Base-by-base conservation (phyloP, 2,329 filamentous ascomycete genomes). In the Sphaerostilbella broomeana region DNA sequence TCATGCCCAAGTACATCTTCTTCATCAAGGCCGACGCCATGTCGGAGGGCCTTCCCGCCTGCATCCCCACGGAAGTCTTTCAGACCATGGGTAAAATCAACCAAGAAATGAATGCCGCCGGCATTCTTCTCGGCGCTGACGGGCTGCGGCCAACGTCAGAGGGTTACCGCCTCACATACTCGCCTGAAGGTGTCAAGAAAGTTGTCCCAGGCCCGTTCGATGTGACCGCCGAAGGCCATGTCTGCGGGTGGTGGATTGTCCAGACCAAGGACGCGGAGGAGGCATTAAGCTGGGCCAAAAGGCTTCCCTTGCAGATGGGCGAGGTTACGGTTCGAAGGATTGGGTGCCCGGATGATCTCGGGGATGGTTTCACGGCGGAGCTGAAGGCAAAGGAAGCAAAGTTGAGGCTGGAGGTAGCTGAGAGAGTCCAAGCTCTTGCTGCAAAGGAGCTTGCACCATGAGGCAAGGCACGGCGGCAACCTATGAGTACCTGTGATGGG, bases 171-270 rank as follows among this genome's bases (percentile, higher is more conserved):
- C 31, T 60, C 32, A 47, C 40, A 4, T 61, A 56, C 37, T 48
- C 47, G 8, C 32, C 42, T 8, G 43, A 39, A 2, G 43, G 41
- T 6, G 44, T 47, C 2, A 32, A 52, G 3, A 40, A 50, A 24
- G 49, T 53, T 3, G 46, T 40, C n/a, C 47, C 48, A 12, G 56
- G 57, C 2, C 58, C 58, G 1, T 60, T 60, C 35, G 49, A 56
- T 17, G 40, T 57, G 13, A 39, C 46, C 16, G 39, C 40, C n/a
- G 50, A 55, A 37, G 32, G 36, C 2, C 49, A 57, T 13, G 47
- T 59, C 3, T 56, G 51, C 10, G 57, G 56, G 1, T 59, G 49
- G 52, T 61, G 57, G 58, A 48, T 61, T 15, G 37, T 61, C 8
- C 49, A 53, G 43, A 50, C 50, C 1, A 50, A 50, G 35, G 47